Base-by-base conservation (phyloP, 2,329 filamentous ascomycete genomes). In the Capronia epimyces region DNA sequence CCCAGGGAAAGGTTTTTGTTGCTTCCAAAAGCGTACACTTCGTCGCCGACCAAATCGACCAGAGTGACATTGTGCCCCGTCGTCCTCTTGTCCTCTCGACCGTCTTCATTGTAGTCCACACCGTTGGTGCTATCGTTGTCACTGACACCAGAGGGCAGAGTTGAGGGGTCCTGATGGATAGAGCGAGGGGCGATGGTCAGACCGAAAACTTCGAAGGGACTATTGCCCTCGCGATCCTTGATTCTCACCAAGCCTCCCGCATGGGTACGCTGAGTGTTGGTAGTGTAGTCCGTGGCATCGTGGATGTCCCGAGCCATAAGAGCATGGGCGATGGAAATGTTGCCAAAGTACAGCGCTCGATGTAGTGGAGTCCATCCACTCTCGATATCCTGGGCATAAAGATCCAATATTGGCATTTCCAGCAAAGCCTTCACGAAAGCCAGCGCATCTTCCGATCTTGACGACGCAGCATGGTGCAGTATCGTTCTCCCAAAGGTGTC, bases 291-390 rank as follows among this genome's bases (percentile, higher is more conserved):
- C 3, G 77, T 75, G 21, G 77, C 77, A 62, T 89, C 82, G 31
- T 77, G 79, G 18, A 83, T 75, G 65, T 96, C 91, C 59, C 85
- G 84, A 45, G 85, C 81, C 57, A 98, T 75, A 25, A 98, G 81
- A 16, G 88, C 75, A 41, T 89, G 82, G 2, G 93, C 93, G 59
- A 95, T 84, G 5, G 87, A 83, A 44, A 93, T 82, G 64, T 96
- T 96, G 41, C 91, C 91, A 61, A 84, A 82, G 66, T 96, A 97
- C 36, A 97, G 75, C 6, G 90, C 88, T 62, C 93, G 81, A 65
- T 98, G 93, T 32, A 98, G 76, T 31, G 90, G 84, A 54, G 95
- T 98, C 93, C 93, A 98, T 39, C 90, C 91, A 68, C 86, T 97
- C 68, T 98, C 93, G 6, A 76, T 74, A 67, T 98, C 93, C 66